These are phyloP conservation scores for Nakazawaea wickerhamii DNA, from an alignment of 805 yeast genomes.

Conservation along the genomic window DNA sequence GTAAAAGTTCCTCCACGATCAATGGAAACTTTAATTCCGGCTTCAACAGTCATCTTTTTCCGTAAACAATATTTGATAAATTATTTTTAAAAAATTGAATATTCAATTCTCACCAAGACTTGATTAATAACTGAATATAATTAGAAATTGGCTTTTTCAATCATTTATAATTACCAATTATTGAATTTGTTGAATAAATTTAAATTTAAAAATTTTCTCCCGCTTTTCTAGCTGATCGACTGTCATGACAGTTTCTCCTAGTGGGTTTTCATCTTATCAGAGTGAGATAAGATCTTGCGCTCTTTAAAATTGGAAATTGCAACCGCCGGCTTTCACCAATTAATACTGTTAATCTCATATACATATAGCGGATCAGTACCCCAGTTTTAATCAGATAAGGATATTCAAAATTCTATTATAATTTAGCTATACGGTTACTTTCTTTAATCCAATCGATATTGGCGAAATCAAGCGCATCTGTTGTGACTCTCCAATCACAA, in stretches of 20 bases:
- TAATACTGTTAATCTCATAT: too few relatives aligned
- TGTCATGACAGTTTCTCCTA: conserved; percentile 4
- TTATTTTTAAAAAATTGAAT: too few relatives aligned
- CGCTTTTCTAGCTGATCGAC: too few relatives aligned
- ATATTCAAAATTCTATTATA: background rate
- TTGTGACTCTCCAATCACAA: conserved; percentile 21
- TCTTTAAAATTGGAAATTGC: too few relatives aligned
- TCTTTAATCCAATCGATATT: conserved; percentile 10
- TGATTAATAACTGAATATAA: too few relatives aligned
- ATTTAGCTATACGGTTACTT: background rate
- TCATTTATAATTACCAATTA: background rate
- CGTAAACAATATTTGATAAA: background rate
- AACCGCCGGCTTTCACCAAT: too few relatives aligned
- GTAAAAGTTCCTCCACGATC: conserved; percentile 40
- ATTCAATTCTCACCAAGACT: background rate
- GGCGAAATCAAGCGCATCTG: conserved; percentile 17
- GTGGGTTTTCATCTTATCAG: too few relatives aligned
- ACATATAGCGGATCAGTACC: too few relatives aligned
- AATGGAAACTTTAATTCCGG: conserved; percentile 10
- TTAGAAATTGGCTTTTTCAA: too few relatives aligned
- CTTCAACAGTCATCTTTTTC: conserved; percentile 8
- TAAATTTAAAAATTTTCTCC: too few relatives aligned
- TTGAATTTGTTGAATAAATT: background rate
- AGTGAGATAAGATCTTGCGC: background rate
- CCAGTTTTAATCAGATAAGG: too few relatives aligned